Evolutionary conservation across 1,284 basidiomycete genomes (phyloP).

Genomic region (Ganoderma resinaceum): DNA sequence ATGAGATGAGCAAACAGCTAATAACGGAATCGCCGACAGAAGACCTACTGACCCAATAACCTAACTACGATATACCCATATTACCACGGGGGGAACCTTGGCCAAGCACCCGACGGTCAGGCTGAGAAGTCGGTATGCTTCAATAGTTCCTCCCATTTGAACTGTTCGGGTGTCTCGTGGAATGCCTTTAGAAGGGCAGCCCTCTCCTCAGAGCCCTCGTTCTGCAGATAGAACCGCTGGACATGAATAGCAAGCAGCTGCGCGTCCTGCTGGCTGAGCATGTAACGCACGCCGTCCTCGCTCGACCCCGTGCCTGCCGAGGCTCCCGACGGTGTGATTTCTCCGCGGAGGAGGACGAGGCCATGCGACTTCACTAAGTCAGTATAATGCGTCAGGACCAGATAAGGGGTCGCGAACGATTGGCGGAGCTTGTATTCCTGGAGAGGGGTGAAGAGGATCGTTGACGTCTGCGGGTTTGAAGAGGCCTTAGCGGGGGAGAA

Average conservation of each 20-base stretch:
- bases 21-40: neutral
- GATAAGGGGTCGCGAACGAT: conserved; percentile 90
- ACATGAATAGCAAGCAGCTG: conserved; percentile 80
- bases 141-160: conserved; percentile 78
- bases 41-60: neutral
- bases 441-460: conserved; percentile 92
- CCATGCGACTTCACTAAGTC: conserved; percentile 86
- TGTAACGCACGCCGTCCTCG: conserved; percentile 49
- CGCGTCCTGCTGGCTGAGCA: conserved; percentile 82
- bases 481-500: conserved; percentile 47
- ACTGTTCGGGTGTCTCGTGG: conserved; percentile 75
- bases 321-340: conserved; percentile 81
- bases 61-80: neutral
- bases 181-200: conserved; percentile 66
- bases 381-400: conserved; percentile 93
- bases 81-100: neutral
- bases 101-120: conserved; percentile 9
- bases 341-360: conserved; percentile 89
- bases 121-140: conserved; percentile 47
- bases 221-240: conserved; percentile 86
- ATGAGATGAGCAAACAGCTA: neutral
- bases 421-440: conserved; percentile 93
- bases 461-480: conserved; percentile 60
- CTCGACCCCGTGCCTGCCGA: conserved; percentile 36
- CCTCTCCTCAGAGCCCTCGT: conserved; percentile 47